phyloP scores from a whole-genome alignment of 495 filamentous ascomycete species.

The Halenospora varia region DNA sequence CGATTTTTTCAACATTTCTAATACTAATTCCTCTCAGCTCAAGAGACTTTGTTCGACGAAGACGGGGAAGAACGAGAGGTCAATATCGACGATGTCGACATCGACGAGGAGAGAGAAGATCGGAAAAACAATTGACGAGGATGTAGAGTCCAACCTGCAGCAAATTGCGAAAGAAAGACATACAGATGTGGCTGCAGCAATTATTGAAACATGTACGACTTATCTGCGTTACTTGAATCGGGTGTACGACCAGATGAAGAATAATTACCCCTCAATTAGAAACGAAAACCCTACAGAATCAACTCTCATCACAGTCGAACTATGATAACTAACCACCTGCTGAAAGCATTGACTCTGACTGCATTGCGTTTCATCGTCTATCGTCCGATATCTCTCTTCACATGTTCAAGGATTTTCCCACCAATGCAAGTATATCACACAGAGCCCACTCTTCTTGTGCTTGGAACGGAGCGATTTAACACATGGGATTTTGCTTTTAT shows the following conservation, averaged over 20 bases:
- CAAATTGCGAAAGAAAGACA: neutral
- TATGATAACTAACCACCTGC: no score
- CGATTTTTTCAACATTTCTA: conserved; percentile 8
- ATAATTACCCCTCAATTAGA: neutral
- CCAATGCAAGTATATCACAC: no score
- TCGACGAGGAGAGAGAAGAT: conserved; percentile 11
- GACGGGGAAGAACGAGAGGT: conserved; percentile 35
- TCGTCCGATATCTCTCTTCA: no score
- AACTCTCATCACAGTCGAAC: neutral
- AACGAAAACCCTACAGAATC: neutral
- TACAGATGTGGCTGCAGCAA: neutral
- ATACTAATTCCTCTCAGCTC: conserved; percentile 27
- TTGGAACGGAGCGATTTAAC: no score
- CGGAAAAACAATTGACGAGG: no score
- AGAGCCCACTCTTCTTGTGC: no score
- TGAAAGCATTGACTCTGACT: no score
- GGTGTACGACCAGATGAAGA: neutral
- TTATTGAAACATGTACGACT: neutral
- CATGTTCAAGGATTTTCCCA: no score
- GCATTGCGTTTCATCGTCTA: no score
- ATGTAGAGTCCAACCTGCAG: no score
- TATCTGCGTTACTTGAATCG: neutral
- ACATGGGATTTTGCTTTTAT: no score
- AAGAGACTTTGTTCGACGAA: conserved; percentile 39
- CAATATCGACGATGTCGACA: conserved; percentile 23